Conservation (phyloP, 2,329 filamentous ascomycete species). For the Diplodia mutila region DNA sequence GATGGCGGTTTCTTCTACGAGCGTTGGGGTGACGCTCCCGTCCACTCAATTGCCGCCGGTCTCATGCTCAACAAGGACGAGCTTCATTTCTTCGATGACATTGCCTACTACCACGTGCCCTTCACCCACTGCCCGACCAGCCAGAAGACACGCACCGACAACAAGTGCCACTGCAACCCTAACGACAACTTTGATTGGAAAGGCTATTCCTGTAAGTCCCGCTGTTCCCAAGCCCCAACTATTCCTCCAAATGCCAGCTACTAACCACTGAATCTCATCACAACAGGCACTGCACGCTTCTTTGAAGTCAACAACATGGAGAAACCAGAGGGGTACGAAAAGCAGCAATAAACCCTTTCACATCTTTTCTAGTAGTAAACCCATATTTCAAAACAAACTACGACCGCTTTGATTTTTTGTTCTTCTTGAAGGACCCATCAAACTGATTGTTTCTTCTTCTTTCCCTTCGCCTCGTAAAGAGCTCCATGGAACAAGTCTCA, state of each 20-base stretch:
- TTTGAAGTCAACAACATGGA: conserved; percentile 80
- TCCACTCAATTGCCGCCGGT: conserved; percentile 93
- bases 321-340: conserved; percentile 79
- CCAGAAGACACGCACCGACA: conserved; percentile 79
- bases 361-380: conserved; percentile 11
- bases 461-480: conserved; percentile 7
- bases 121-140: conserved; percentile 97
- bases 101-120: conserved; percentile 96
- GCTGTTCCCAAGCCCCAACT: background rate
- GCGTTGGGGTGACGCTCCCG: conserved; percentile 95
- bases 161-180: conserved; percentile 93
- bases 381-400: conserved; percentile 2
- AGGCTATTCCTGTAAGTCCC: conserved; percentile 83
- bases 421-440: conserved; percentile 4
- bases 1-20: conserved; percentile 99
- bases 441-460: conserved; percentile 18
- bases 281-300: conserved; percentile 78
- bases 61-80: conserved; percentile 89
- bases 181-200: conserved; percentile 99
- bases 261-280: conserved; percentile 27
- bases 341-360: conserved; percentile 26
- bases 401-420: conserved; percentile 1
- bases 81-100: conserved; percentile 98
- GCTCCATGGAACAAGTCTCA: conserved; percentile 23
- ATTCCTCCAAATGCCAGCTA: background rate